Evolutionary conservation across 257 asterid species (phyloP), one percentile per base, ranked within the genome.

Genomic region (Ocimum tenuiflorum): DNA sequence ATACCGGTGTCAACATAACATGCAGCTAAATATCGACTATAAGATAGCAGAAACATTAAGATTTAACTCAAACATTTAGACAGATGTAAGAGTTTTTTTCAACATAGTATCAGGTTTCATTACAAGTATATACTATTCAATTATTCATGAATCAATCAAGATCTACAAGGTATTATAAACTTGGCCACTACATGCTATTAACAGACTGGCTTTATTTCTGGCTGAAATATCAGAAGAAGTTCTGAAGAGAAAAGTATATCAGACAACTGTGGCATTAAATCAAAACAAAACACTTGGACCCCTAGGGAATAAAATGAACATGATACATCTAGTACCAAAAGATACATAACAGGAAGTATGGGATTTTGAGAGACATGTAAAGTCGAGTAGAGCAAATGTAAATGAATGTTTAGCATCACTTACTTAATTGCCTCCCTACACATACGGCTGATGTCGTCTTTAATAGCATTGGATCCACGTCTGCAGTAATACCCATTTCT

Each of bases 361-460:
- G 23, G 56, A 7, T 49, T 11, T 14, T 17, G 18, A 4, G 4
- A 27, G 31, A 4, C 31, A 47, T 15, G 15, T 63, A 60, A 67
- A 68, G 54, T 14, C 33, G 69, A 38, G 50, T 43, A 70, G 42
- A 33, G 75, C 66, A 53, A 46, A 67, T 18, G 50, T 18, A 65
- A 38, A 48, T 14, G 10, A 62, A 67, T 36, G 52, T 22, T 60
- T 65, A 19, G 60, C n/a, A 65, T 45, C 51, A 80, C 95, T 83
- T 83, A 90, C 99, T 79, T 90, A 67, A 94, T 91, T 35, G 96
- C 99, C 69, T 88, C 96, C 68, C 83, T 81, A 67, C 99, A 94
- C 96, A 94, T 90, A 41, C 86, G 86, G 29, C 94, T 77, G 61
- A 94, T 88, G 78, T 94, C 97, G 48, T 88, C 99, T 75, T 88